Conservation (phyloP, 208 protist genomes). For the Lotmaria passim region DNA sequence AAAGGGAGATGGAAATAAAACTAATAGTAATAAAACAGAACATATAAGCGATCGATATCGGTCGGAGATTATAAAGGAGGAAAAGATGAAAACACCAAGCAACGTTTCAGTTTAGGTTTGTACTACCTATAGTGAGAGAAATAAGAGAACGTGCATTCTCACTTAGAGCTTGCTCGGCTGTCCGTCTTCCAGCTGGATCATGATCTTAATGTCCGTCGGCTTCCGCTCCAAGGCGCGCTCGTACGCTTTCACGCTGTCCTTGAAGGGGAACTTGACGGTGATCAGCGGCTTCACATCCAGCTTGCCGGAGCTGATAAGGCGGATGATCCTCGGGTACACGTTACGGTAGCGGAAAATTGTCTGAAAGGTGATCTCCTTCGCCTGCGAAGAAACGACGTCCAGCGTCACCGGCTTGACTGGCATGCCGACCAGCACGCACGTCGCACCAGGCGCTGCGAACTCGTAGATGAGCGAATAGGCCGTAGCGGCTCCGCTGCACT, state of each 20-base stretch:
- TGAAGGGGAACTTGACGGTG: constrained; percentile 48
- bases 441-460: constrained; percentile 47
- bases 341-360: constrained; percentile 61
- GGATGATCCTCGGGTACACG: constrained; percentile 50
- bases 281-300: constrained; percentile 65
- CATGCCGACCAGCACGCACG: constrained; percentile 56
- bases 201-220: constrained; percentile 59
- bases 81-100: not conserved
- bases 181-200: constrained; percentile 46
- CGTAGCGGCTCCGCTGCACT: constrained; percentile 43
- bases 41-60: not conserved
- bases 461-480: constrained; percentile 49
- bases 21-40: not conserved
- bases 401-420: constrained; percentile 40
- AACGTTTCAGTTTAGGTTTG: too few species aligned
- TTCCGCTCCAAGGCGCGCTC: constrained; percentile 37
- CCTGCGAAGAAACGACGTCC: constrained; percentile 46
- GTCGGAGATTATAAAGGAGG: not conserved
- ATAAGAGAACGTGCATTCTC: too few species aligned
- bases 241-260: constrained; percentile 51
- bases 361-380: constrained; percentile 61
- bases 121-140: too few species aligned
- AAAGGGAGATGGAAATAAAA: not conserved
- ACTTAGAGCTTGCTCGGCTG: constrained; percentile 35
- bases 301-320: constrained; percentile 47